phyloP scores from a whole-genome alignment of 1,284 basidiomycete species.

The Papiliotrema nemorosa region DNA sequence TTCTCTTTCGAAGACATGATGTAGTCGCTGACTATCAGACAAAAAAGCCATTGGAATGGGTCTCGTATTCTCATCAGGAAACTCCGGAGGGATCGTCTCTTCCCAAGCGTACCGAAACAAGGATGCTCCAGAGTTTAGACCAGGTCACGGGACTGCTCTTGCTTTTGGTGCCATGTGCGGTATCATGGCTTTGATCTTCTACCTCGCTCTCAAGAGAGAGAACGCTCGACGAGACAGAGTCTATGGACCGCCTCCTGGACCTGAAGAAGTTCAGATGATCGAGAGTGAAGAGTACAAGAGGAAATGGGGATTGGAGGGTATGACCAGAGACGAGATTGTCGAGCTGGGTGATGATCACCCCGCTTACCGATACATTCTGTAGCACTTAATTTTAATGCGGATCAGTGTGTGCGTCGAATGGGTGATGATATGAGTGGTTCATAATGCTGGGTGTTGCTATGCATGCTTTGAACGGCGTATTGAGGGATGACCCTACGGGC shows the following conservation, averaged over 20 bases:
- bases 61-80: slow-evolving; percentile 52
- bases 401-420: too few species aligned
- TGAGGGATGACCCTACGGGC: not conserved
- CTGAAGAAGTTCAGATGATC: slow-evolving; percentile 63
- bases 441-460: too few species aligned
- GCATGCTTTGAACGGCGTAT: too few species aligned
- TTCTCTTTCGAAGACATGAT: too few species aligned
- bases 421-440: too few species aligned
- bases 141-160: slow-evolving; percentile 47
- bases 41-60: slow-evolving; percentile 51
- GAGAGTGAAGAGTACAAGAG: slow-evolving; percentile 40
- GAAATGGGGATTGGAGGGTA: slow-evolving; percentile 46
- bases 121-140: slow-evolving; percentile 33
- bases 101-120: slow-evolving; percentile 47
- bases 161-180: slow-evolving; percentile 44
- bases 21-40: slow-evolving; percentile 21
- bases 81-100: slow-evolving; percentile 51
- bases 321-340: slow-evolving; percentile 48
- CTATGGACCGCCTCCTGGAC: slow-evolving; percentile 39
- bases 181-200: slow-evolving; percentile 39
- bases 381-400: too few species aligned
- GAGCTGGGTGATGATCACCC: slow-evolving; percentile 51
- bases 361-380: slow-evolving; percentile 39
- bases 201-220: slow-evolving; percentile 38
- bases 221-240: slow-evolving; percentile 45